Evolutionary conservation across 1,139 yeast species (phyloP), one percentile per base, ranked within the genome.

Genomic region (Hyphopichia burtonii): DNA sequence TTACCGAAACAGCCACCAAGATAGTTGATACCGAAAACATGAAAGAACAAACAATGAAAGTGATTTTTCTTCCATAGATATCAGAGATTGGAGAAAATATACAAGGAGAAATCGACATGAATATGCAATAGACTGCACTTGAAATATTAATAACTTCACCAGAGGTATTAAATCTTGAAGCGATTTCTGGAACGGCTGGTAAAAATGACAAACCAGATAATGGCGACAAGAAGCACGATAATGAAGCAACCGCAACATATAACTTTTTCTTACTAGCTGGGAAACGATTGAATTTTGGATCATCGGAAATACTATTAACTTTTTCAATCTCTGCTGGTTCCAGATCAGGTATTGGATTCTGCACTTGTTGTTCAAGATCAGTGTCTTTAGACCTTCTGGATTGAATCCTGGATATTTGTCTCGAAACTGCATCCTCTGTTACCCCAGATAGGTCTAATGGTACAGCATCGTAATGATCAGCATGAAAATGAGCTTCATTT

Each of bases 101-200:
- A 46, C 78, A 66, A 1, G 82, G 81, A 0, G 81, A 71, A 1
- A 73, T 41, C 5, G 80, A 72, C 81, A 78, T 77, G 49, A 71
- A 65, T 1, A 76, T 49, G 54, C 74, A 72, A 50, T 71, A 78
- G 3, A 74, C 62, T 0, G 81, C 80, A 50, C 72, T 76, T 14
- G 82, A 66, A 7, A 74, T 55, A 44, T 74, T 75, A 46, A 77
- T 71, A 10, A 74, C 55, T 16, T 67, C 66, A 10, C 72, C 73
- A 0, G 79, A 67, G 14, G 81, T 75, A 41, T 68, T 47, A 51
- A 76, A 72, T 33, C 56, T 52, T 2, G 51, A 48, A 1, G 82
- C 76, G 27, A 77, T 72, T 41, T 66, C 70, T 1, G 78, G 65
- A 9, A 76, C 74, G 1, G 82, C 81, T 3, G 82, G 81, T 15